Conservation (phyloP, 179 eudicot species). For the Sideroxylon spinosum region DNA sequence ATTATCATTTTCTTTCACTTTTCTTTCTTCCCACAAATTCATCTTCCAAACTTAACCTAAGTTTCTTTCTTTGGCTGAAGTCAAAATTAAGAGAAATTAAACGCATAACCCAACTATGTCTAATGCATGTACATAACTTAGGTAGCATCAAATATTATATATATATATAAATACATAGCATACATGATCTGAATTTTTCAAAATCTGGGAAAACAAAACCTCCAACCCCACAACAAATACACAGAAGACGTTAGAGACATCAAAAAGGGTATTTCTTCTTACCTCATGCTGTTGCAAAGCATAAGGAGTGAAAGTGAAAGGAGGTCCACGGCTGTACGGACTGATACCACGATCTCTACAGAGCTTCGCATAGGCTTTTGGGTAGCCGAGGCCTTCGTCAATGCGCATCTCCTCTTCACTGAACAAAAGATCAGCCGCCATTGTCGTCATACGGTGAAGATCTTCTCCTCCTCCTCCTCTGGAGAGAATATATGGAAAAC, state of each 20-base stretch:
- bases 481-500: constrained; percentile 9
- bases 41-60: too few relatives aligned
- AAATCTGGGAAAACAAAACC: too few relatives aligned
- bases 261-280: neutral
- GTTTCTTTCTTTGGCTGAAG: neutral
- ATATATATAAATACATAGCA: too few relatives aligned
- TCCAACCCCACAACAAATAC: too few relatives aligned
- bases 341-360: constrained; percentile 57
- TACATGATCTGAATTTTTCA: too few relatives aligned
- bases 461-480: neutral
- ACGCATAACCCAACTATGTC: too few relatives aligned
- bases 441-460: constrained; percentile 30
- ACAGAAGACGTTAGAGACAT: neutral
- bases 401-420: constrained; percentile 60
- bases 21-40: too few relatives aligned
- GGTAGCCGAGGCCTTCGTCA: constrained; percentile 71
- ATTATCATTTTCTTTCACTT: too few relatives aligned
- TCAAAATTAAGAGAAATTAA: too few relatives aligned
- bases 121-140: too few relatives aligned
- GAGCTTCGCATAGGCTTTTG: constrained; percentile 74
- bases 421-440: constrained; percentile 39
- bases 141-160: too few relatives aligned
- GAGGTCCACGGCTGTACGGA: constrained; percentile 70
- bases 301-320: constrained; percentile 67
- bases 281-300: constrained; percentile 56